Conservation (phyloP, 2,329 filamentous ascomycete genomes). For the Diplodia intermedia region DNA sequence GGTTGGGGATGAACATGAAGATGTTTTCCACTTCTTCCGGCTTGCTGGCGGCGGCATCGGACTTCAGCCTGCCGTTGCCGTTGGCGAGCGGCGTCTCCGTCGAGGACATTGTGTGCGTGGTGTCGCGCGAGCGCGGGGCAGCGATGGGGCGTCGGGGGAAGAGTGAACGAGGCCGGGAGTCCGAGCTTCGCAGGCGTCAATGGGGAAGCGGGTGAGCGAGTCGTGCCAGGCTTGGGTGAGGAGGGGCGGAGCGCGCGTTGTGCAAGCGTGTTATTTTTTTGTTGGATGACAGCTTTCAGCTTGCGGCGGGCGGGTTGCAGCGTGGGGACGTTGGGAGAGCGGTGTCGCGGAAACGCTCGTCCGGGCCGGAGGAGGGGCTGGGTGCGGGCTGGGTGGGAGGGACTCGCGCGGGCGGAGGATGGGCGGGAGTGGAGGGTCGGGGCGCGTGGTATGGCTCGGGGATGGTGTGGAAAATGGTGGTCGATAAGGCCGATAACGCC, state of each 20-base stretch:
- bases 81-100: conserved; percentile 25
- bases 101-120: conserved; percentile 19
- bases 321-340: conserved; percentile 6
- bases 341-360: background rate
- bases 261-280: conserved; percentile 14
- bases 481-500: conserved; percentile 24
- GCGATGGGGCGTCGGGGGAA: background rate
- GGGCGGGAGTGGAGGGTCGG: background rate
- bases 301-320: background rate
- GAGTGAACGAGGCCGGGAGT: background rate
- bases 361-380: background rate
- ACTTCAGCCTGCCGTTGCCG: conserved; percentile 30
- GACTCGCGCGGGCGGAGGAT: background rate
- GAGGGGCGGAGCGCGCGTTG: conserved; percentile 1
- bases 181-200: conserved; percentile 11
- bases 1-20: conserved; percentile 60
- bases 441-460: conserved; percentile 16
- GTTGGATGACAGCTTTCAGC: conserved; percentile 12
- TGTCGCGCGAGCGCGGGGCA: conserved; percentile 19
- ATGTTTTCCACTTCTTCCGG: conserved; percentile 58
- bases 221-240: background rate
- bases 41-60: background rate
- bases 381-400: background rate
- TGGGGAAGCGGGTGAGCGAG: conserved; percentile 1
- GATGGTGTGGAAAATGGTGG: conserved; percentile 21